Evolutionary conservation across 352 stramenopile species (phyloP).

Genomic region (Phytophthora tentaculata): DNA sequence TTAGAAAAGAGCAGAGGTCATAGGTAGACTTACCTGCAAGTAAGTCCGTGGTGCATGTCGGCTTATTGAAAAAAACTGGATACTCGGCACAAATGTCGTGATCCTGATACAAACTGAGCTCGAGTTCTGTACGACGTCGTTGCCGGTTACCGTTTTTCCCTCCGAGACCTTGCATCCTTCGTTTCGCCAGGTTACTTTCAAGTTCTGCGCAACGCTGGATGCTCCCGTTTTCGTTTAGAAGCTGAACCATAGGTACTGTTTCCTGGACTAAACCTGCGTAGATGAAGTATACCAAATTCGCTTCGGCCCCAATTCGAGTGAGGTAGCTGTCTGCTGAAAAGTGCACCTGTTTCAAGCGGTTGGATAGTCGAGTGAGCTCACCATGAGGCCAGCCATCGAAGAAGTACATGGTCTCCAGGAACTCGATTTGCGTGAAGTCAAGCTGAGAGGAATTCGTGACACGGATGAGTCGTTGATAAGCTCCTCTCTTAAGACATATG

Average conservation of each 20-base stretch:
- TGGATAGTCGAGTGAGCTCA: constrained; percentile 74
- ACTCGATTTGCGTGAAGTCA: constrained; percentile 85
- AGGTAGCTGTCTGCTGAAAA: constrained; percentile 74
- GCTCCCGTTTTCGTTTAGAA: constrained; percentile 69
- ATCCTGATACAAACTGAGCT: constrained; percentile 82
- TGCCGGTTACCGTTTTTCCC: constrained; percentile 46
- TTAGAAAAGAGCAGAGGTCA: too few species aligned
- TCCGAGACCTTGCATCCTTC: constrained; percentile 33
- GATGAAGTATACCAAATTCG: constrained; percentile 82
- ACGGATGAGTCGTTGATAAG: constrained; percentile 85
- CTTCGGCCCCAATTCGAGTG: constrained; percentile 70
- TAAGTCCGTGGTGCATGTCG: constrained; percentile 66
- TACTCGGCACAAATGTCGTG: constrained; percentile 83
- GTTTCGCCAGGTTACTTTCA: constrained; percentile 38
- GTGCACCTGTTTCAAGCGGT: constrained; percentile 66
- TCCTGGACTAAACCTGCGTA: constrained; percentile 82
- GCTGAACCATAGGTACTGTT: constrained; percentile 68
- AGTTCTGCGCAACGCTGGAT: constrained; percentile 46
- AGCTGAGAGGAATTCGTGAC: constrained; percentile 83
- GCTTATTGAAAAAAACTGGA: constrained; percentile 68
- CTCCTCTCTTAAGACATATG: constrained; percentile 82
- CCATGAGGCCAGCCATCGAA: constrained; percentile 80
- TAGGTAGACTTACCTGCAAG: constrained; percentile 57
- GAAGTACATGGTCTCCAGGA: constrained; percentile 82
- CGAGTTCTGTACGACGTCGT: constrained; percentile 58